A percentile compares a stretch with the other conserved stretches of the same genome.
Evolutionary conservation across 129 eudicot species (phyloP).

Genomic region (Flaveria brownii): DNA sequence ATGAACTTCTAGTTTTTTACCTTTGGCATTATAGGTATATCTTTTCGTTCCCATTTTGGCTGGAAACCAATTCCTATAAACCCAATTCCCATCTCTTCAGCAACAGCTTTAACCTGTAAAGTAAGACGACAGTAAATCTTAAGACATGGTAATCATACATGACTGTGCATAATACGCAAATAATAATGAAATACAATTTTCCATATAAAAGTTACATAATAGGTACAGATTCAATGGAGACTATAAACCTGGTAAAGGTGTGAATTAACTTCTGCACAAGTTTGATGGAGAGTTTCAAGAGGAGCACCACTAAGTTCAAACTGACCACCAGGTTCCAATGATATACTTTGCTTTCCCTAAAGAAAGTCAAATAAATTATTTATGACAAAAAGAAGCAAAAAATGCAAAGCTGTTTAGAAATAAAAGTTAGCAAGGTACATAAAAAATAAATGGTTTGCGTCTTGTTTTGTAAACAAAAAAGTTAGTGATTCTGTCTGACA

Average conservation of each 20-base stretch:
- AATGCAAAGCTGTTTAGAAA: not conserved
- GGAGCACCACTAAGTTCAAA: slow-evolving; percentile 99
- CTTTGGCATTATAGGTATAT: slow-evolving; percentile 98
- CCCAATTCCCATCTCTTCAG: slow-evolving; percentile 98
- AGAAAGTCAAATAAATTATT: slow-evolving; percentile 9
- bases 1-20: slow-evolving; percentile 29
- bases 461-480: not conserved
- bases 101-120: slow-evolving; percentile 92
- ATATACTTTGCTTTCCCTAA: slow-evolving; percentile 97
- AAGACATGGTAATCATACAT: not conserved
- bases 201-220: not conserved
- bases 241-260: slow-evolving; percentile 93
- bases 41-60: slow-evolving; percentile 83
- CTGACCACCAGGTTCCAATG: slow-evolving; percentile 98
- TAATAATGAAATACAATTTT: not conserved
- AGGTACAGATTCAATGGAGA: not conserved
- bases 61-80: slow-evolving; percentile 93
- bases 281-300: slow-evolving; percentile 97
- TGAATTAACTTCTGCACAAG: slow-evolving; percentile 97
- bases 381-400: not conserved
- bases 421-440: not conserved
- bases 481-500: not conserved
- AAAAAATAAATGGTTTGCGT: not conserved
- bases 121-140: not conserved
- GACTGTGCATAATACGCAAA: not conserved